A percentile compares a stretch with the other conserved stretches of the same genome.
Evolutionary conservation across 129 eudicot species (phyloP).

Genomic region (Smallanthus sonchifolius): DNA sequence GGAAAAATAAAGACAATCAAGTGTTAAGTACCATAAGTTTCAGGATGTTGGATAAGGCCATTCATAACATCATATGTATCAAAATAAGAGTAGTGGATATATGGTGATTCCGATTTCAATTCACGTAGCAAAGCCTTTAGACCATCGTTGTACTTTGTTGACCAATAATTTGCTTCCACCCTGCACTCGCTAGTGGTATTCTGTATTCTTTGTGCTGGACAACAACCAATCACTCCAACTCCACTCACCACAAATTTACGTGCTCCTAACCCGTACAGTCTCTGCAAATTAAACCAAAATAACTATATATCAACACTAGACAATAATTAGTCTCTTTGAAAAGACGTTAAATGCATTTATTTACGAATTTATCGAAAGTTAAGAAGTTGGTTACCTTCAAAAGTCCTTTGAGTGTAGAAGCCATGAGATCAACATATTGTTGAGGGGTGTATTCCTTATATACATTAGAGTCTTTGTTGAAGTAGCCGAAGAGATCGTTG

Average conservation of each 20-base stretch:
- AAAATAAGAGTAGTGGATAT: constrained; percentile 53
- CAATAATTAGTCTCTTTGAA: not conserved
- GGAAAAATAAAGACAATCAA: not conserved
- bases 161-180: constrained; percentile 51
- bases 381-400: constrained; percentile 45
- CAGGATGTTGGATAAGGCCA: constrained; percentile 54
- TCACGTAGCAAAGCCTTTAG: constrained; percentile 34
- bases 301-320: not conserved
- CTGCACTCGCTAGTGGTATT: constrained; percentile 45
- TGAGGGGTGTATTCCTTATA: constrained; percentile 49
- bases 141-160: constrained; percentile 53
- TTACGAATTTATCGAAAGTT: not conserved
- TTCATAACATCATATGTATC: constrained; percentile 47
- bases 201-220: constrained; percentile 58
- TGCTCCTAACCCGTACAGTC: constrained; percentile 53
- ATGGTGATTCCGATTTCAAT: constrained; percentile 41
- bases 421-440: constrained; percentile 60
- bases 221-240: constrained; percentile 69
- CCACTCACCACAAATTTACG: constrained; percentile 63
- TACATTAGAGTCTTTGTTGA: constrained; percentile 39
- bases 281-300: constrained; percentile 20
- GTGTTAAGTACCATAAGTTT: constrained; percentile 52
- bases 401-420: constrained; percentile 39
- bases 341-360: no score
- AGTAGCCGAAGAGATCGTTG: constrained; percentile 72